Evolutionary conservation across 306 rosid genomes (phyloP).

Genomic region (Cucurbita argyrosperma): DNA sequence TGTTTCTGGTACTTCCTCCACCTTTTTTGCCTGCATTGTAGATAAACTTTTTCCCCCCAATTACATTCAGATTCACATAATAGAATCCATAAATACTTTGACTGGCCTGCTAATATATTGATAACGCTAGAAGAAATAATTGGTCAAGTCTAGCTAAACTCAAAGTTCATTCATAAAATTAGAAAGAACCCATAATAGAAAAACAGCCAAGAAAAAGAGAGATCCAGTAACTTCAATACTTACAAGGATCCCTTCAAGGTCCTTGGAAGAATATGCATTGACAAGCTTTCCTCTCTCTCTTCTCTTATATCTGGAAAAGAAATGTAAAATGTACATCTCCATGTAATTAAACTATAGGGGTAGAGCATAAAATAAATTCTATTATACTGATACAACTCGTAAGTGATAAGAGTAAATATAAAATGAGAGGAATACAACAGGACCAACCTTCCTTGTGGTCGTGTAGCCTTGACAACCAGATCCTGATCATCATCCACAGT

Average conservation of each 20-base stretch:
- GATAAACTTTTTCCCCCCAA: slow-evolving; percentile 2
- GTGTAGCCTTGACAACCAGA: slow-evolving; percentile 41
- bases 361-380: no score
- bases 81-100: no score
- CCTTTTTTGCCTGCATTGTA: slow-evolving; percentile 47
- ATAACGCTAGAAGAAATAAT: neutral
- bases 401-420: neutral
- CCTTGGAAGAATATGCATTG: slow-evolving; percentile 63
- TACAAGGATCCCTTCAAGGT: slow-evolving; percentile 91
- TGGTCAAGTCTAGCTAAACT: neutral
- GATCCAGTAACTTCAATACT: slow-evolving; percentile 11
- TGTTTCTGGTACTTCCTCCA: slow-evolving; percentile 20
- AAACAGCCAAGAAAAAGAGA: neutral
- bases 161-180: neutral
- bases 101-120: neutral
- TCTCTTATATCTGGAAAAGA: slow-evolving; percentile 48
- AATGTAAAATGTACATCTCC: neutral
- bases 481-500: slow-evolving; percentile 21
- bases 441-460: slow-evolving; percentile 88
- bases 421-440: neutral
- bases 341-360: neutral
- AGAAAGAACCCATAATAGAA: neutral
- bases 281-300: slow-evolving; percentile 91
- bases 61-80: neutral
- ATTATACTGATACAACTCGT: neutral